Conservation (phyloP, 345 rosid genomes). For the Viola odorata region DNA sequence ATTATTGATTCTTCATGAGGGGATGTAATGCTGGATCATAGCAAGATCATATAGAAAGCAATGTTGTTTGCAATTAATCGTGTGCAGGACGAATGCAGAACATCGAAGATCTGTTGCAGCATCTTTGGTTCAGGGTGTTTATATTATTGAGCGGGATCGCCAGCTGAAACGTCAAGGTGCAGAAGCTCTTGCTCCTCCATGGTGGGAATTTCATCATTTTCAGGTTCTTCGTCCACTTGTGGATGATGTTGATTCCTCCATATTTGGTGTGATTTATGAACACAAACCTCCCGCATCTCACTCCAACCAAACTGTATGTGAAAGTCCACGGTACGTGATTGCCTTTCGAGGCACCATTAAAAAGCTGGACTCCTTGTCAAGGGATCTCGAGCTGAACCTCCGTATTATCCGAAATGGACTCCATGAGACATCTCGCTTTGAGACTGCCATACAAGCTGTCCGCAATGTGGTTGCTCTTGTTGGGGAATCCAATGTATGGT, state of each 20-base stretch:
- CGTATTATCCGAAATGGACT: slow-evolving; percentile 60
- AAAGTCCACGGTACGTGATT: slow-evolving; percentile 54
- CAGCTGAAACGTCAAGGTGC: slow-evolving; percentile 62
- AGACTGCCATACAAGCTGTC: slow-evolving; percentile 73
- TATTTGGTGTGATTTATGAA: slow-evolving; percentile 79
- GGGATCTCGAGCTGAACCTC: slow-evolving; percentile 62
- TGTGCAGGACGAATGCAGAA: slow-evolving; percentile 55
- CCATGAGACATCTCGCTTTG: slow-evolving; percentile 65
- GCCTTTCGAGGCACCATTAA: slow-evolving; percentile 80
- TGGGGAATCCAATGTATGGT: slow-evolving; percentile 68
- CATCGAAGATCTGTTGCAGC: slow-evolving; percentile 74
- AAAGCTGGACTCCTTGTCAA: slow-evolving; percentile 55
- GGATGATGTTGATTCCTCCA: slow-evolving; percentile 65
- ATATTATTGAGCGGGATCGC: slow-evolving; percentile 76
- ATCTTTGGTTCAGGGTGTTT: slow-evolving; percentile 75
- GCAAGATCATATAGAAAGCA: neutral
- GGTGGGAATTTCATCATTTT: slow-evolving; percentile 87
- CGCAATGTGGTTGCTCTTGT: slow-evolving; percentile 56
- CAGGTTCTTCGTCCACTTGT: slow-evolving; percentile 47
- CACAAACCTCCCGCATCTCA: slow-evolving; percentile 40
- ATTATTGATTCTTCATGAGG: no score
- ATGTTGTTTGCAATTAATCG: neutral
- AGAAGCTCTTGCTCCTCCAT: slow-evolving; percentile 59
- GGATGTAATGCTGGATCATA: neutral
- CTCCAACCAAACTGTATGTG: slow-evolving; percentile 22